These are phyloP conservation scores for Eutypa lata DNA, from an alignment of 2,329 filamentous ascomycete species.

Conservation along the genomic window DNA sequence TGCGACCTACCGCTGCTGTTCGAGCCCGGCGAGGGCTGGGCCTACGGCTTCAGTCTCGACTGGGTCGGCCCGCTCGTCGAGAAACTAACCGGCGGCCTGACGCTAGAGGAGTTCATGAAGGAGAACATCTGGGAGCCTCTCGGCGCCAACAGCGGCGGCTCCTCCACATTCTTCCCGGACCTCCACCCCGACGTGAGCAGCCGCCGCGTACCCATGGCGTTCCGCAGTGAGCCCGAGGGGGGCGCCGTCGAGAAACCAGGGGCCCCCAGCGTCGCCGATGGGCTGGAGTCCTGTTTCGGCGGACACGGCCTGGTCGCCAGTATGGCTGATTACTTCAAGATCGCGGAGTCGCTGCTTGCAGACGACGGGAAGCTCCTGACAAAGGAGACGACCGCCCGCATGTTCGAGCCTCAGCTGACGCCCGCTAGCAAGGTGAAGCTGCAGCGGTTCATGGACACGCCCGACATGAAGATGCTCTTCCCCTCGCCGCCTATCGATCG, in stretches of 20 bases:
- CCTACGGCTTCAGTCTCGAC: slow-evolving; percentile 40
- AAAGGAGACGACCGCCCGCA: slow-evolving; percentile 34
- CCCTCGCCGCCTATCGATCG: slow-evolving; percentile 32
- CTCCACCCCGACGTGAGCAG: slow-evolving; percentile 13
- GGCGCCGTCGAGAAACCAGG: slow-evolving; percentile 13
- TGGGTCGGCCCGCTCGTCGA: slow-evolving; percentile 35
- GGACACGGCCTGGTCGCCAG: slow-evolving; percentile 34
- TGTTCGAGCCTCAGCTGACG: slow-evolving; percentile 47
- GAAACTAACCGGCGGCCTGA: slow-evolving; percentile 19
- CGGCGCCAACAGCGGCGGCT: slow-evolving; percentile 5
- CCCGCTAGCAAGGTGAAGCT: slow-evolving; percentile 15
- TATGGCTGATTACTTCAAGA: slow-evolving; percentile 38
- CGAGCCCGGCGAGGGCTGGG: slow-evolving; percentile 42
- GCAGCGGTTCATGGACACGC: slow-evolving; percentile 24
- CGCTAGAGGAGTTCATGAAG: slow-evolving; percentile 19
- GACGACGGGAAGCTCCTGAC: slow-evolving; percentile 48
- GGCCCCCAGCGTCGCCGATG: slow-evolving; percentile 9
- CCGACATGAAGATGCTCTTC: slow-evolving; percentile 24
- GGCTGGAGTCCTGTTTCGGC: slow-evolving; percentile 24
- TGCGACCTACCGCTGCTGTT: slow-evolving; percentile 37
- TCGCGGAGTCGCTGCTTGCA: slow-evolving; percentile 43
- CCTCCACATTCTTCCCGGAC: slow-evolving; percentile 18
- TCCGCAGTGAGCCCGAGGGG: slow-evolving; percentile 5
- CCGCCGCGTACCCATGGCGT: slow-evolving; percentile 16
- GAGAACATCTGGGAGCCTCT: slow-evolving; percentile 19